Evolutionary conservation across 2,329 filamentous ascomycete genomes (phyloP).

Genomic region (Paecilomyces variotii): DNA sequence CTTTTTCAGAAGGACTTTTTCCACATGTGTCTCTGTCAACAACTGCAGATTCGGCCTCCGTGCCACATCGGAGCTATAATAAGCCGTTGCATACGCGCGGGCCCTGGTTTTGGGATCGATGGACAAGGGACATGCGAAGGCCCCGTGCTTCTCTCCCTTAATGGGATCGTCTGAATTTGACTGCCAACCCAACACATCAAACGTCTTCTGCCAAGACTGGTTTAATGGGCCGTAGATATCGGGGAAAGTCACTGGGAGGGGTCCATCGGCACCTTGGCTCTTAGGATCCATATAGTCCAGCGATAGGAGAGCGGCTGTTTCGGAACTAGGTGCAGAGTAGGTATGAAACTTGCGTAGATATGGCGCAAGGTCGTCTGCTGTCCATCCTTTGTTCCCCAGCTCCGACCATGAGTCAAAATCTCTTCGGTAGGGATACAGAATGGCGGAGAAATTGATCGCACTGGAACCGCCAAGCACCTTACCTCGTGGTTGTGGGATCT

Average conservation of each 20-base stretch:
- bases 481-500: slow-evolving; percentile 38
- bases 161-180: slow-evolving; percentile 22
- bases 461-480: slow-evolving; percentile 44
- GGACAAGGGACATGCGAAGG: slow-evolving; percentile 29
- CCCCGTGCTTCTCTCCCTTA: slow-evolving; percentile 29
- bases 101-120: slow-evolving; percentile 22
- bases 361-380: slow-evolving; percentile 37
- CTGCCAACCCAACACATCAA: slow-evolving; percentile 12
- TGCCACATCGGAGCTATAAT: slow-evolving; percentile 33
- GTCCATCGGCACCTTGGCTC: slow-evolving; percentile 12
- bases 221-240: slow-evolving; percentile 23
- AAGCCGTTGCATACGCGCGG: slow-evolving; percentile 34
- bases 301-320: slow-evolving; percentile 6
- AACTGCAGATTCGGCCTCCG: slow-evolving; percentile 39
- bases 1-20: slow-evolving; percentile 38
- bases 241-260: slow-evolving; percentile 16
- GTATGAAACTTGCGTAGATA: slow-evolving; percentile 42
- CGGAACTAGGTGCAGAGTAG: slow-evolving; percentile 19
- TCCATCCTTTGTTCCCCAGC: slow-evolving; percentile 40
- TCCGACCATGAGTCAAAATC: slow-evolving; percentile 40
- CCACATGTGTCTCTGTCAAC: slow-evolving; percentile 39
- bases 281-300: slow-evolving; percentile 11
- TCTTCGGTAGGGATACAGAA: slow-evolving; percentile 15
- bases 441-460: slow-evolving; percentile 34
- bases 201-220: slow-evolving; percentile 16